Evolutionary conservation across 768 basidiomycete genomes (phyloP), one percentile per base, ranked within the genome.

Genomic region (Erythrobasidium yunnanense): DNA sequence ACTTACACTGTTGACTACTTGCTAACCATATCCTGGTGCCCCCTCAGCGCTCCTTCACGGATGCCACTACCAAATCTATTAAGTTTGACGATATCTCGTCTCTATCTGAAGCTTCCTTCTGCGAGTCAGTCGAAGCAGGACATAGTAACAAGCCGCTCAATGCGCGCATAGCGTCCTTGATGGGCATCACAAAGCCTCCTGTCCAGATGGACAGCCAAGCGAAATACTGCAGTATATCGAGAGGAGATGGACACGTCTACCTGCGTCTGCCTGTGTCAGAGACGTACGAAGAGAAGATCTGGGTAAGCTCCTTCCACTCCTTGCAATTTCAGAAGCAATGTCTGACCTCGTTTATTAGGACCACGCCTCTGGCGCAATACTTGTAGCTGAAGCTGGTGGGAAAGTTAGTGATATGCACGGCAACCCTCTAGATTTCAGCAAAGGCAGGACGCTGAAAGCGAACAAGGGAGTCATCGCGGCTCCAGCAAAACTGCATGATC

Each of bases 181-280:
- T 96, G 25, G 81, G 81, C 1, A 81, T 95, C 60, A 83, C 83
- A 18, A 78, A 81, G 1, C 74, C 81, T 0, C 84, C 87, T 7
- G 79, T 84, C 17, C 81, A 89, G 20, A 95, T 97, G 91, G 93
- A 97, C 75, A 88, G 87, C 74, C 92, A 96, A 76, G 90, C 91
- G 1, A 99, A 97, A 77, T 97, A 97, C 71, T 83, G 86, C 30
- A 84, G 85, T 72, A 82, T 97, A 15, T 84, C 85, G 3, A 79
- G 92, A 45, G 90, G 92, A 0, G 87, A 93, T 62, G 91, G 90
- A 0, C 85, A 84, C 1, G 82, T 83, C 34, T 93, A 90, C 74
- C 77, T 90, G 46, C 80, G 88, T 6, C 85, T 89, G 81, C 88
- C 88, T 0, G 84, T 84, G 1, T 65, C 70, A 0, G 84, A 83